A percentile compares a stretch with the other conserved stretches of the same genome.
phyloP scores from a whole-genome alignment of 352 stramenopile species.

The Pythium angustatum region DNA sequence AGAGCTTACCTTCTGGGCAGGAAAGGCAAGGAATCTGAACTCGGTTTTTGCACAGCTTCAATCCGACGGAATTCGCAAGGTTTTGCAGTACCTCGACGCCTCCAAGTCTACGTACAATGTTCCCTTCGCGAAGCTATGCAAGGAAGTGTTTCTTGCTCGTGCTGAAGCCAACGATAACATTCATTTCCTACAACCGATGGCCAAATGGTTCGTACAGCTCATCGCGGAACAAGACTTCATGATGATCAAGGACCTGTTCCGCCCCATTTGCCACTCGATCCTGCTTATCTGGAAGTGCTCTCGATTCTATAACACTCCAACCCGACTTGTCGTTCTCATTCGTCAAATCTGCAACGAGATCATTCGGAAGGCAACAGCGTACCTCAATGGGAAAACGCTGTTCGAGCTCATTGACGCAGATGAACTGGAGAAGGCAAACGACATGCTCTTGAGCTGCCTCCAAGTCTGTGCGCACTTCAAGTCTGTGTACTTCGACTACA shows the following conservation, averaged over 20 bases:
- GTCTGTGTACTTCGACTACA: conserved; percentile 93
- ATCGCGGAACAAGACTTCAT: conserved; percentile 41
- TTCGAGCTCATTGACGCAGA: conserved; percentile 84
- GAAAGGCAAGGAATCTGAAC: conserved; percentile 87
- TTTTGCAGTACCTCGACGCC: conserved; percentile 87
- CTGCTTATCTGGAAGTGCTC: conserved; percentile 91
- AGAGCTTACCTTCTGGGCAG: conserved; percentile 89
- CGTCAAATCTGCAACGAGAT: conserved; percentile 90
- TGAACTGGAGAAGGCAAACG: conserved; percentile 68
- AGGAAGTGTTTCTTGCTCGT: conserved; percentile 88
- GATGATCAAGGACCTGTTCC: conserved; percentile 73
- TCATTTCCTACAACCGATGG: conserved; percentile 81
- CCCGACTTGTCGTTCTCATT: conserved; percentile 85
- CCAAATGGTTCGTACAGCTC: conserved; percentile 59
- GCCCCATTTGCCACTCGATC: conserved; percentile 85
- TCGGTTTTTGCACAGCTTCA: conserved; percentile 91
- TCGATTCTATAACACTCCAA: conserved; percentile 90
- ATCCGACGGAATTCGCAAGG: conserved; percentile 79
- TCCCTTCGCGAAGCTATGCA: conserved; percentile 92
- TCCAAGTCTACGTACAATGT: conserved; percentile 91
- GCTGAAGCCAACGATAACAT: conserved; percentile 88
- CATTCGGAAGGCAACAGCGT: conserved; percentile 70
- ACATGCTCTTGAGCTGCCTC: conserved; percentile 71
- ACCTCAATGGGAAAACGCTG: conserved; percentile 72
- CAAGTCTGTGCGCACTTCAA: conserved; percentile 90